Evolutionary conservation across 2,329 filamentous ascomycete genomes (phyloP).

Genomic region (Botryosphaeria agaves): DNA sequence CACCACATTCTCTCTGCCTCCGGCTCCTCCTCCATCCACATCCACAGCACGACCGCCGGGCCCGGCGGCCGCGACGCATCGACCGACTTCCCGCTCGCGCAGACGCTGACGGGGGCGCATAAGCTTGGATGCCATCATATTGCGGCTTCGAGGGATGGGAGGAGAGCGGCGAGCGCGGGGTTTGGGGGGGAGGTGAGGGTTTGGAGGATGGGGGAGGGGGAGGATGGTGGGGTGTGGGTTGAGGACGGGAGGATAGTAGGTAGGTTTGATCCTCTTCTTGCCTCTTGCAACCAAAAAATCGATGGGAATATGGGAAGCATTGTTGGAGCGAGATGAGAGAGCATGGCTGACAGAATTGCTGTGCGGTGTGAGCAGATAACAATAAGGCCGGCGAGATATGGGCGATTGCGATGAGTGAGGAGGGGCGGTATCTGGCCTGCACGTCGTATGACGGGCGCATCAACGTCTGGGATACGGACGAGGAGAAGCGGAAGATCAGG

Average conservation of each 20-base stretch:
- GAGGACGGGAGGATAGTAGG: conserved; percentile 29
- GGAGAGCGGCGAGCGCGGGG: conserved; percentile 62
- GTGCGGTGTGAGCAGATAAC: conserved; percentile 16
- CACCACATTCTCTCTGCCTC: conserved; percentile 58
- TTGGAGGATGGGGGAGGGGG: conserved; percentile 46
- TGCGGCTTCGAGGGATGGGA: conserved; percentile 50
- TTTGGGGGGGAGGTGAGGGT: conserved; percentile 81
- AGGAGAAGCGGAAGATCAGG: conserved; percentile 42
- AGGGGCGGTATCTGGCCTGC: conserved; percentile 71
- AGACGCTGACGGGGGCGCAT: conserved; percentile 67
- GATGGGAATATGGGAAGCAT: no score
- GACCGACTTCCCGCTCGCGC: conserved; percentile 56
- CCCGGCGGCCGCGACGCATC: no score
- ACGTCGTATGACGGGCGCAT: conserved; percentile 78
- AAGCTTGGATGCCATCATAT: conserved; percentile 85
- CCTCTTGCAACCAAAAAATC: background rate
- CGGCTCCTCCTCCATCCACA: conserved; percentile 63
- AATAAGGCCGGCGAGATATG: conserved; percentile 59
- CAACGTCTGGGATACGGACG: conserved; percentile 61
- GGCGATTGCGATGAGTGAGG: conserved; percentile 71
- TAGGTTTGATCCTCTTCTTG: conserved; percentile 15
- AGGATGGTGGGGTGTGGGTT: conserved; percentile 36
- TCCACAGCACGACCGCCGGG: conserved; percentile 59
- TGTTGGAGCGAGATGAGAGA: no score
- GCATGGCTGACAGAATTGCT: background rate